Conservation (phyloP, 176 grass and related monocot species). For the Ananas comosus region DNA sequence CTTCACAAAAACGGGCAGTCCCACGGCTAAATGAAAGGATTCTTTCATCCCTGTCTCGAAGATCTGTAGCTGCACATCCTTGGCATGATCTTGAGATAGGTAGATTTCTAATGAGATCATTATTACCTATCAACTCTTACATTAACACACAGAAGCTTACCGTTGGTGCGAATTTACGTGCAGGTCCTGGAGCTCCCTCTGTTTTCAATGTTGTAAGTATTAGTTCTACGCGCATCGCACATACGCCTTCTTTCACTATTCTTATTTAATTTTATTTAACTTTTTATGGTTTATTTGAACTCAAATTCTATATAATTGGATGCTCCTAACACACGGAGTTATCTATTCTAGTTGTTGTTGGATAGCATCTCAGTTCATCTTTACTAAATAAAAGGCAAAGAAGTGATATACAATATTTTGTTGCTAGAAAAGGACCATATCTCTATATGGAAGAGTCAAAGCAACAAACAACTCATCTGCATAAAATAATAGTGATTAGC, state of each 20-base stretch:
- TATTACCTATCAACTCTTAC: neutral
- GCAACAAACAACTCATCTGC: too few species aligned
- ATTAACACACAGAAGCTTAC: neutral
- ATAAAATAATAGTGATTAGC: too few species aligned
- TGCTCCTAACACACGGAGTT: too few species aligned
- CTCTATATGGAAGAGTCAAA: too few species aligned
- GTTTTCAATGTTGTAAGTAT: conserved; percentile 75
- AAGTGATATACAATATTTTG: neutral
- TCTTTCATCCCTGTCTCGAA: neutral
- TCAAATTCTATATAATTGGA: neutral
- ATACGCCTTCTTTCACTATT: neutral
- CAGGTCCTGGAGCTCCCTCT: conserved; percentile 60
- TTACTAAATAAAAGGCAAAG: neutral
- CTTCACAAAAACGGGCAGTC: neutral
- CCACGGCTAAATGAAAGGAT: neutral
- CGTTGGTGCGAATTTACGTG: neutral
- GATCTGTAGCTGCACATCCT: neutral
- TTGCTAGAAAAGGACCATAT: too few species aligned
- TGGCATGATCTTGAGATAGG: conserved; percentile 5
- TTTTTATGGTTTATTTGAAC: neutral
- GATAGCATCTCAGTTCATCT: neutral
- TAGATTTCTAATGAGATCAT: neutral
- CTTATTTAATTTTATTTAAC: neutral
- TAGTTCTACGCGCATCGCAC: neutral
- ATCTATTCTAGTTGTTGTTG: neutral